These are phyloP conservation scores for Euphrasia arctica DNA, from an alignment of 305 asterid genomes.

Conservation along the genomic window DNA sequence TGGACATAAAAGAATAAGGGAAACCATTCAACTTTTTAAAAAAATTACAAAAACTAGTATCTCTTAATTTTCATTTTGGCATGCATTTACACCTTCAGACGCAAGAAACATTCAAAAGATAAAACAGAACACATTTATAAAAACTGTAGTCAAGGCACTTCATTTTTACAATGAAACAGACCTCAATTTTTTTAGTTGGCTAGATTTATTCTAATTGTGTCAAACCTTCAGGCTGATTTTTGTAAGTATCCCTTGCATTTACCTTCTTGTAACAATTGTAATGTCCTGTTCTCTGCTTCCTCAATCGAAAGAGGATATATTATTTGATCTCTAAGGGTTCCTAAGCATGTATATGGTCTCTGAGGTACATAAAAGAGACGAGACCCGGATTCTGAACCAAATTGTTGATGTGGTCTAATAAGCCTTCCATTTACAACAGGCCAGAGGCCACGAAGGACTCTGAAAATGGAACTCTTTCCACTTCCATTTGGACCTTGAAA, in stretches of 20 bases:
- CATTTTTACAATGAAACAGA: too few relatives aligned
- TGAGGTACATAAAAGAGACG: constrained; percentile 92
- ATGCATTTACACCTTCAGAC: too few relatives aligned
- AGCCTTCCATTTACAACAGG: constrained; percentile 88
- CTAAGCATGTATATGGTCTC: constrained; percentile 95
- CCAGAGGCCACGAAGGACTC: constrained; percentile 98
- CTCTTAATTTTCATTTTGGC: too few relatives aligned
- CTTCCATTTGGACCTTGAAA: constrained; percentile 95
- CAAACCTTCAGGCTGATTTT: too few relatives aligned
- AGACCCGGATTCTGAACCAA: constrained; percentile 47
- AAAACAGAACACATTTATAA: too few relatives aligned
- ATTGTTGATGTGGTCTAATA: constrained; percentile 50
- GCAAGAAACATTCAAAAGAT: too few relatives aligned
- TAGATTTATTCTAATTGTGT: too few relatives aligned
- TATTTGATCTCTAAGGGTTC: constrained; percentile 97
- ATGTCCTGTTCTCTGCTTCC: constrained; percentile 72
- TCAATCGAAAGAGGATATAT: constrained; percentile 84
- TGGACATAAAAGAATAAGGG: too few relatives aligned
- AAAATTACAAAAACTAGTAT: too few relatives aligned
- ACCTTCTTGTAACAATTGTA: constrained; percentile 48
- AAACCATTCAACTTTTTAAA: too few relatives aligned
- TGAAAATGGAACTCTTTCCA: constrained; percentile 95
- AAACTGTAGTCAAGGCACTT: too few relatives aligned
- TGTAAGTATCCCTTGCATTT: background rate
- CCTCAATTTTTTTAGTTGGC: too few relatives aligned